A percentile compares a stretch with the other conserved stretches of the same genome.
Conservation (phyloP, 140 eudicot species). For the Bidens hawaiensis region DNA sequence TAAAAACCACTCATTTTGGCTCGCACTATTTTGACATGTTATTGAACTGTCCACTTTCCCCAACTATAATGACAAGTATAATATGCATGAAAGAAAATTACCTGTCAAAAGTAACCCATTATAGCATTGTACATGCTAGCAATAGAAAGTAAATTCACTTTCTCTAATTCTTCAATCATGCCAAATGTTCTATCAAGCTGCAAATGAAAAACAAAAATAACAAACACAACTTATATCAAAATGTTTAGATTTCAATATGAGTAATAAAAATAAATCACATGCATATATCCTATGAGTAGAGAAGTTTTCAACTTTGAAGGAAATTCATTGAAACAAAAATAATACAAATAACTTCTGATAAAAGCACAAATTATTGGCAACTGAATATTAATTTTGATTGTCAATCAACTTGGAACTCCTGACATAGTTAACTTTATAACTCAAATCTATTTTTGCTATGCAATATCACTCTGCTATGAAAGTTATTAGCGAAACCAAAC, state of each 20-base stretch:
- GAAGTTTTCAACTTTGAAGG: too few relatives aligned
- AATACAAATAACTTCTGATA: too few relatives aligned
- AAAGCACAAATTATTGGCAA: too few relatives aligned
- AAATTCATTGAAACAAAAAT: too few relatives aligned
- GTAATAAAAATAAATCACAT: conserved; percentile 23
- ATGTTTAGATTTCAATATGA: conserved; percentile 8
- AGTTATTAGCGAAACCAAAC: too few relatives aligned
- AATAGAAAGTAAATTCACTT: conserved; percentile 43
- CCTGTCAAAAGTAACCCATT: conserved; percentile 85
- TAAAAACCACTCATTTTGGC: not conserved
- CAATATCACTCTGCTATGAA: too few relatives aligned
- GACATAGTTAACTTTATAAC: too few relatives aligned
- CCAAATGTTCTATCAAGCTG: conserved; percentile 82
- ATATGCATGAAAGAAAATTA: conserved; percentile 5
- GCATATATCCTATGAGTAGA: too few relatives aligned
- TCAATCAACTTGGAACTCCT: too few relatives aligned
- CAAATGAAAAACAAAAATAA: conserved; percentile 7
- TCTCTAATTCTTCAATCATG: conserved; percentile 54
- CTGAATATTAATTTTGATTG: too few relatives aligned
- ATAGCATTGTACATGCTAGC: conserved; percentile 71
- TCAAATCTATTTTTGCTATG: too few relatives aligned
- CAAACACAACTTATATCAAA: conserved; percentile 1
- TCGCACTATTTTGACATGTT: not conserved
- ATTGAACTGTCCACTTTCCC: not conserved
- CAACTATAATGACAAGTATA: not conserved